phyloP scores from a whole-genome alignment of 768 basidiomycete species.

The Lepiota venenata region DNA sequence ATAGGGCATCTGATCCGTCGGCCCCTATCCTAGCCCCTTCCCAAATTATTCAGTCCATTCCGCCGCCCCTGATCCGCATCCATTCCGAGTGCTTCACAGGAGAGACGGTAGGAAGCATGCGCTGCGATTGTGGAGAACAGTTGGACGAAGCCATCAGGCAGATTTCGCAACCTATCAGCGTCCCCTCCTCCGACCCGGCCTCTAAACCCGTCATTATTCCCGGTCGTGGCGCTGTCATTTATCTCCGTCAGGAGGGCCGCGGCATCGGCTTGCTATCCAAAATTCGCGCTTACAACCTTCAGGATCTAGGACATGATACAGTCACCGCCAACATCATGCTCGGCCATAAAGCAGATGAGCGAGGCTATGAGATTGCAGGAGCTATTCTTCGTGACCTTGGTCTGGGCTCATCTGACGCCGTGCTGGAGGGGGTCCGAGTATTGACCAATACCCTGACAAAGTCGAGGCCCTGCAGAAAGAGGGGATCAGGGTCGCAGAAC shows the following conservation, averaged over 20 bases:
- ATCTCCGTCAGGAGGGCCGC: slow-evolving; percentile 95
- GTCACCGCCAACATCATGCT: slow-evolving; percentile 96
- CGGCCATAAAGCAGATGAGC: slow-evolving; percentile 91
- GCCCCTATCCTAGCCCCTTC: slow-evolving; percentile 14
- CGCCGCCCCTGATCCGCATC: slow-evolving; percentile 85
- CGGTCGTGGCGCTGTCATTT: slow-evolving; percentile 90
- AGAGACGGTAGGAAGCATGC: slow-evolving; percentile 96
- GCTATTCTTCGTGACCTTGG: slow-evolving; percentile 89
- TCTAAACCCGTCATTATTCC: slow-evolving; percentile 48
- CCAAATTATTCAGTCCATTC: slow-evolving; percentile 31
- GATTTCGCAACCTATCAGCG: slow-evolving; percentile 67
- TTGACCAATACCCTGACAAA: slow-evolving; percentile 98
- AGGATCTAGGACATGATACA: slow-evolving; percentile 98
- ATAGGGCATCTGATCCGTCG: slow-evolving; percentile 39
- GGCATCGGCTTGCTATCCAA: slow-evolving; percentile 96
- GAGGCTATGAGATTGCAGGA: slow-evolving; percentile 88
- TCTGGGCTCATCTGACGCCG: slow-evolving; percentile 46
- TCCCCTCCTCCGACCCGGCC: slow-evolving; percentile 33
- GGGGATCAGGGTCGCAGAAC: slow-evolving; percentile 75
- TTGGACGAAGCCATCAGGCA: slow-evolving; percentile 94
- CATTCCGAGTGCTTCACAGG: slow-evolving; percentile 99
- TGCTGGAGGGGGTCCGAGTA: slow-evolving; percentile 60
- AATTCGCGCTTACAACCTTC: slow-evolving; percentile 95
- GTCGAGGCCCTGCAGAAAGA: slow-evolving; percentile 83
- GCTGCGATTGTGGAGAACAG: slow-evolving; percentile 99